Percentiles rank a stretch among this genome's conserved stretches.
These are phyloP conservation scores for Paramecium octaurelia DNA, from an alignment of 73 alveolate genomes.

Conservation along the genomic window DNA sequence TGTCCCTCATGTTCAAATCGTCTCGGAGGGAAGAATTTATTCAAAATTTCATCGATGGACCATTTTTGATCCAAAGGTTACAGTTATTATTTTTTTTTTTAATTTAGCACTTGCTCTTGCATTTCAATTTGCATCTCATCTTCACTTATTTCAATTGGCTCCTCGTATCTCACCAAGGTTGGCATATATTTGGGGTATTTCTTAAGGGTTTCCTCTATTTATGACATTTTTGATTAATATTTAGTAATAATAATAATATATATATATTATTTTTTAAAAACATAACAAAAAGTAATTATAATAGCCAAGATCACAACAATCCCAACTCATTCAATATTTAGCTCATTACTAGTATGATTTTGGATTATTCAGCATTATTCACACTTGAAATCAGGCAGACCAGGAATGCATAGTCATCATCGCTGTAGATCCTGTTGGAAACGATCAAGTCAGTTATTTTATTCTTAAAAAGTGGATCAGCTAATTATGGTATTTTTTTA, in stretches of 20 bases:
- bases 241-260: neutral
- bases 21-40: constrained; percentile 55
- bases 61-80: constrained; percentile 61
- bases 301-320: neutral
- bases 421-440: neutral
- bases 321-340: constrained; percentile 6
- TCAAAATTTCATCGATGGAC: constrained; percentile 55
- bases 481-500: neutral
- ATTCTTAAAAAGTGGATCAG: neutral
- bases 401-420: constrained; percentile 42
- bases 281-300: neutral
- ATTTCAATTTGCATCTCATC: neutral
- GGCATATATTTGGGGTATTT: constrained; percentile 36
- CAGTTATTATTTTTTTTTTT: constrained; percentile 55
- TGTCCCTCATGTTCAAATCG: constrained; percentile 39
- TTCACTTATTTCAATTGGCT: neutral
- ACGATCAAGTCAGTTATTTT: neutral
- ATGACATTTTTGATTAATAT: neutral
- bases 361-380: constrained; percentile 24
- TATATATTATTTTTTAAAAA: neutral
- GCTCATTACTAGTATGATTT: neutral
- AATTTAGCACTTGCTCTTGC: neutral
- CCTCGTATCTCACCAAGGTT: constrained; percentile 8
- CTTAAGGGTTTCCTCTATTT: neutral
- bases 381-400: constrained; percentile 23